Percentiles rank a stretch among this genome's conserved stretches.
Conservation (phyloP, 1,284 basidiomycete genomes). For the Bothia castanella region DNA sequence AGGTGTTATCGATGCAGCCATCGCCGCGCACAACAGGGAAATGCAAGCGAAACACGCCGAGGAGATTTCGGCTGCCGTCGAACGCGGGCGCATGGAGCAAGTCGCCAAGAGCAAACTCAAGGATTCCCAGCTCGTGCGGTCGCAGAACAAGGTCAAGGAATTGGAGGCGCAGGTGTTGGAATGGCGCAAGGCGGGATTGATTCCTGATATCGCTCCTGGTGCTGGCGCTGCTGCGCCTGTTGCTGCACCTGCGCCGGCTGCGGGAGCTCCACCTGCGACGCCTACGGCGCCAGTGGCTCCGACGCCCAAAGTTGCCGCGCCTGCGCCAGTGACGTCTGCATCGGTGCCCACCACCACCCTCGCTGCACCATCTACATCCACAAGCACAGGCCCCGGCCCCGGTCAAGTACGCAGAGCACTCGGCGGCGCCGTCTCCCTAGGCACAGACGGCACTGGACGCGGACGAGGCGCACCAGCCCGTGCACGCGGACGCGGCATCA, state of each 20-base stretch:
- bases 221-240: conserved; percentile 12
- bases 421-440: conserved; percentile 29
- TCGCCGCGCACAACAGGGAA: conserved; percentile 48
- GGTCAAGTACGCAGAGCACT: conserved; percentile 21
- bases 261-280: conserved; percentile 18
- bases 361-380: conserved; percentile 18
- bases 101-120: conserved; percentile 61
- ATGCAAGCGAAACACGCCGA: conserved; percentile 45
- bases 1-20: conserved; percentile 47
- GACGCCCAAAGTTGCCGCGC: conserved; percentile 12
- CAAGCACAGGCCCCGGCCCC: neutral
- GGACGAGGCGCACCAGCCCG: conserved; percentile 35
- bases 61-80: conserved; percentile 60
- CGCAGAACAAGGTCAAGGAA: conserved; percentile 59
- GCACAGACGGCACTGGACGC: conserved; percentile 22
- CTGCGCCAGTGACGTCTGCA: conserved; percentile 3
- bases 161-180: conserved; percentile 59
- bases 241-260: conserved; percentile 20
- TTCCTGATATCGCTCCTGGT: conserved; percentile 32
- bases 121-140: conserved; percentile 58
- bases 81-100: conserved; percentile 61
- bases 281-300: conserved; percentile 27
- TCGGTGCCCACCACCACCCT: conserved; percentile 20
- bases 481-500: conserved; percentile 29
- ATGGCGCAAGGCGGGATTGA: conserved; percentile 48